Base-by-base conservation (phyloP, 768 basidiomycete species). In the Agaricus blazei region DNA sequence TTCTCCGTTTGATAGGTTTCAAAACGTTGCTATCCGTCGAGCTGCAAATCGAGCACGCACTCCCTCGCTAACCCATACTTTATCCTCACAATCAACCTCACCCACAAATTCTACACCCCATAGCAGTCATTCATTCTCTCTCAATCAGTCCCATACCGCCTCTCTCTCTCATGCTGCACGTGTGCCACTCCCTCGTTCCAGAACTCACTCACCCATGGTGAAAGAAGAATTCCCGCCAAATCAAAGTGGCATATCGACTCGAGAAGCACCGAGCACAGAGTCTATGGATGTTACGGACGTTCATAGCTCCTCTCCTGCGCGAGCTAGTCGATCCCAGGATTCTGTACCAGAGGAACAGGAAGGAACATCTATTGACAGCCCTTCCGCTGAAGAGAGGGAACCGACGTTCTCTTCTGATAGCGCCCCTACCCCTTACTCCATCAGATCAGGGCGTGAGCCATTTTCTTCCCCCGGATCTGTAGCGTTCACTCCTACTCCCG, bases 351-450 rank as follows among this genome's bases (percentile, higher is more conserved):
- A 51, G 4, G 55, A 58, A 42, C 58, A 65, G 42, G 57, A 60
- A 24, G 58, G 67, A 52, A 52, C 52, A 24, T 62, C 59, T 19
- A 60, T 56, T 40, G 14, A 26, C 4, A 34, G 31, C 14, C 51
- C 52, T 51, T 63, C 62, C 47, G 57, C 60, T 45, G 61, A 68
- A 23, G 61, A 66, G 56, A 69, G 64, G 36, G 85, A 87, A 48
- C 84, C 86, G 4, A 89, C 87, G 0, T 89, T 89, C 63, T 88
- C 87, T 0, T 87, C 88, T 9, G 84, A 87, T 34, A 84, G 79
- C 12, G 80, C 72, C 3, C 64, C 66, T 48, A 71, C 72, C 38
- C 72, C 68, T n/a, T 71, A 72, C 60, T 62, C 63, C 27, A 65
- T 59, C 58, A 66, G 68, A 60, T 70, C 77, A 47, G 60, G 69